Base-by-base conservation (phyloP, 202 grass and related monocot genomes). In the Alloteropsis angusta region DNA sequence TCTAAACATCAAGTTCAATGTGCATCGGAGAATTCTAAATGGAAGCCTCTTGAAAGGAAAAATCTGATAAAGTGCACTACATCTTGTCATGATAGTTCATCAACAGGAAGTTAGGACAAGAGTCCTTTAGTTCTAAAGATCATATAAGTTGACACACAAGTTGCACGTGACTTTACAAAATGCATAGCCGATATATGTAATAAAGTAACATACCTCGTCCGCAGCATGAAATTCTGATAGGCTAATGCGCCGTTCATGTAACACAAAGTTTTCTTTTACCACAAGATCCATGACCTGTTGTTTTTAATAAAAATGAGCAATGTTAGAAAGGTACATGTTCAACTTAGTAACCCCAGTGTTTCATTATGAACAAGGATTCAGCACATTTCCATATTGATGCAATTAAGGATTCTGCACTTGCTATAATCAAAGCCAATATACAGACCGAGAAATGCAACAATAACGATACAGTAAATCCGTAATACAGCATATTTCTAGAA, bases 221-320 rank as follows among this genome's bases (percentile, higher is more conserved):
- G 96, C 92, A 82, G 96, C 85, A 77, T 98, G 96, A 71, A 95
- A 98, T 91, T 98, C 96, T 69, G 96, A 95, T 73, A 98, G 79
- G 87, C 96, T 98, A 75, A 98, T 98, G 22, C 87, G 85, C 5
- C 90, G 86, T 84, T 98, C 92, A 85, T 80, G 84, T 77, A 98
- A 82, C 46, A 90, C 86, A 39, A 95, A 76, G 13, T 87, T 90
- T 76, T 98, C 86, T 87, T 95, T 87, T 18, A 91, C 62, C 22
- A 98, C 86, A 87, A 98, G 92, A 93, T 98, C 87, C 92, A 95
- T 95, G 39, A 98, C 96, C 96, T 98, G 74, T 79, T 74, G 82
- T 86, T 90, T 84, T 74, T 32, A 75, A 45, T 45, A 3, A 7
- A 53, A 30, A 63, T 9, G 60, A 73, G 34, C 34, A 39, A 50